Base-by-base conservation (phyloP, 1,284 basidiomycete species). In the Irpex rosettiformis region DNA sequence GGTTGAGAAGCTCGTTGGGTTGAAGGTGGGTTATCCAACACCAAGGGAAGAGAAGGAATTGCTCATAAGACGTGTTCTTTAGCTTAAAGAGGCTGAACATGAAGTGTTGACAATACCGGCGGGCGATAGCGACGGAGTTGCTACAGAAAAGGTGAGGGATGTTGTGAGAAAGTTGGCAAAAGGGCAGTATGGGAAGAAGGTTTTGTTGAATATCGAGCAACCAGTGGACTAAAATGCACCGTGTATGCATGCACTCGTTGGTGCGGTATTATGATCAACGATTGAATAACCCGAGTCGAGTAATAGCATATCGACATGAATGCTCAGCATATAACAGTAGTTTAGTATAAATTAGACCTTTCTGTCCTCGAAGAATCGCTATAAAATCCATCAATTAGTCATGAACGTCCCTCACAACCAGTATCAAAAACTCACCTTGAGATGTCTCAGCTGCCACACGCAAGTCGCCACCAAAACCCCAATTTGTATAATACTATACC, bases 401-500 rank as follows among this genome's bases (percentile, higher is more conserved):
- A n/a, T n/a, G n/a, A n/a, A n/a, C n/a, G n/a, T n/a, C n/a, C n/a
- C n/a, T n/a, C n/a, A n/a, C 61, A 18, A 11, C 33, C 29, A 16
- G 52, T 22, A 40, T 4, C 6, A 49, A 22, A 37, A 16, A 75
- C 85, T 70, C 68, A 93, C 94, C 79, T 86, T 93, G 61, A 99
- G 78, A 80, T 98, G 93, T 67, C 90, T 79, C 73, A 98, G 78
- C 73, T 98, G 96, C 96, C 96, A 98, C 27, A 83, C 79, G 66
- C 93, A 98, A 1, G 95, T 96, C 18, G 75, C 83, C 49, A 98
- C 71, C 54, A 99, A 76, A 3, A 96, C 89, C 11, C 84, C 73
- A 62, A 98, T 92, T 79, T 99, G 96, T 42, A 85, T 78, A 8
- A 97, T 60, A 68, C 88, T 93, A 77, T 96, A 99, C 92, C 93